Base-by-base conservation (phyloP, 2,329 filamentous ascomycete genomes). In the Curvularia sp. region DNA sequence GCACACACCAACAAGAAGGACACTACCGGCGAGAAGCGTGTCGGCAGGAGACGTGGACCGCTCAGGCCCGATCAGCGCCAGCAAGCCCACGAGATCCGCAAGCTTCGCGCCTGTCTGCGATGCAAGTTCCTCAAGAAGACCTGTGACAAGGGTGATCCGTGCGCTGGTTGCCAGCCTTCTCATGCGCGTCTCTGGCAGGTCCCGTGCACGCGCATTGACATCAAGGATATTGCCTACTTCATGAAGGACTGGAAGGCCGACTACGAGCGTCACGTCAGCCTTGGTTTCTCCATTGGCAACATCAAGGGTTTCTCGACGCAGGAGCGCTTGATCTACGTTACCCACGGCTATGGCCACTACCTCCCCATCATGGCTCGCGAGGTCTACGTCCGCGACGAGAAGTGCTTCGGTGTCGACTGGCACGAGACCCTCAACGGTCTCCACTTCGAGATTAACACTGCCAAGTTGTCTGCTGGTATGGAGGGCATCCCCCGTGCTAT, bases 81-180 rank as follows among this genome's bases (percentile, higher is more conserved):
- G 81, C 94, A 97, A 79, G 94, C 94, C 26, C 95, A 93, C 72
- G 94, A 98, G 80, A 98, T 98, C 75, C 88, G 94, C 77, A 98
- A 98, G 80, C 83, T 97, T 69, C 87, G 94, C 74, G 94, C 94
- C 48, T 98, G 94, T 78, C 83, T 98, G 70, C 89, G 94, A 66
- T 98, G 94, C 86, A 97, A 97, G 82, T 98, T 97, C 83, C 84
- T 98, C 77, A 98, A 98, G 86, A 98, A 98, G 86, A 97, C 94
- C 49, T 98, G 94, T 75, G 94, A 98, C 79, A 97, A 96, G 83
- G 94, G 94, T 64, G 93, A 97, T 81, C 94, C 94, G 57, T 98
- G 94, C 79, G 91, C 89, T 71, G 94, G 94, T 48, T 98, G 94
- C 82, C 91, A 97, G 81, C 94, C 94, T 50, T 96, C 93, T 20